phyloP scores from a whole-genome alignment of 2,329 filamentous ascomycete genomes.

The Cucurbitaria berberidis region DNA sequence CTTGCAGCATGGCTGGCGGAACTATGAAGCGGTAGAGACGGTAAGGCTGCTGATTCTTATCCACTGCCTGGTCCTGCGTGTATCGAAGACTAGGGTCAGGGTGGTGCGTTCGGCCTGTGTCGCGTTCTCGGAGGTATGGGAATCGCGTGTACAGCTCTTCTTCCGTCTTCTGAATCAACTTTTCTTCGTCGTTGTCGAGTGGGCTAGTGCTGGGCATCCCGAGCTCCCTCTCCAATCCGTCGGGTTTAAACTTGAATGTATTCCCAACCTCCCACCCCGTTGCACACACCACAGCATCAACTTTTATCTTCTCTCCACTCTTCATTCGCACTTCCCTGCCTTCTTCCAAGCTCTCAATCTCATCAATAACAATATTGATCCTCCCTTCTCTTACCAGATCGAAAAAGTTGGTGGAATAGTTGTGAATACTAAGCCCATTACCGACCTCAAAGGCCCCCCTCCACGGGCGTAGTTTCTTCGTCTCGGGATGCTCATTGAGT shows the following conservation, averaged over 20 bases:
- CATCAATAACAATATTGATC: conserved; percentile 63
- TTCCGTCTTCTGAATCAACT: conserved; percentile 41
- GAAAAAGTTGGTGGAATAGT: conserved; percentile 65
- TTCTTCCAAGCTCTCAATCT: conserved; percentile 58
- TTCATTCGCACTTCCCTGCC: conserved; percentile 56
- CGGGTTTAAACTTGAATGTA: conserved; percentile 56
- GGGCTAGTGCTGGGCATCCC: conserved; percentile 52
- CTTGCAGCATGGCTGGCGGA: conserved; percentile 30
- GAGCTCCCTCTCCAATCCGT: conserved; percentile 51
- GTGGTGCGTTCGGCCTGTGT: conserved; percentile 23
- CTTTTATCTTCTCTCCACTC: conserved; percentile 52
- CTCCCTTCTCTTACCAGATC: conserved; percentile 60
- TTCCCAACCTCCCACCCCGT: conserved; percentile 64
- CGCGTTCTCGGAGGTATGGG: conserved; percentile 25
- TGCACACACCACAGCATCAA: conserved; percentile 61
- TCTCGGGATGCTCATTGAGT: conserved; percentile 53
- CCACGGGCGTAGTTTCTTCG: conserved; percentile 52
- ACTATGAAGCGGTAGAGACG: conserved; percentile 55
- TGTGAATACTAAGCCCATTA: conserved; percentile 64
- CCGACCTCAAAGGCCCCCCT: conserved; percentile 59
- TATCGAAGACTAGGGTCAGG: conserved; percentile 26
- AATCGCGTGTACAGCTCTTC: conserved; percentile 15
- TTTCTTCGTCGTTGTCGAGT: conserved; percentile 42
- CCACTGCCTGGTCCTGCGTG: conserved; percentile 4
- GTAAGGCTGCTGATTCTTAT: conserved; percentile 29